These are phyloP conservation scores for Ormosia emarginata DNA, from an alignment of 306 rosid genomes.

Conservation along the genomic window DNA sequence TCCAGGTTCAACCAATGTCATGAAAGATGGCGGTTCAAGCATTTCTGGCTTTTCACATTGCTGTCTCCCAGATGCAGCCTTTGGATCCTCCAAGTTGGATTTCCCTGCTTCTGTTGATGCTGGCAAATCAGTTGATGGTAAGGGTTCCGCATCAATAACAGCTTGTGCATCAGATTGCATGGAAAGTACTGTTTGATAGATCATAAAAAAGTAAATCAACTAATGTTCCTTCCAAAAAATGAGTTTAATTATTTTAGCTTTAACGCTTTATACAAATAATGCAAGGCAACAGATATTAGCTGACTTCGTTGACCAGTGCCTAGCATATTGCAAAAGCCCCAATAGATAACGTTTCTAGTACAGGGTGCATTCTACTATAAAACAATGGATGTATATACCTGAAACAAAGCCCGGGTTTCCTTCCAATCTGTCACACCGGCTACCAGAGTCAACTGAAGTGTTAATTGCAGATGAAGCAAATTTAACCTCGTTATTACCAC, in stretches of 20 bases:
- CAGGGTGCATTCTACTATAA: background rate
- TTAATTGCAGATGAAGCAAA: slow-evolving; percentile 32
- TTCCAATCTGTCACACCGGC: slow-evolving; percentile 58
- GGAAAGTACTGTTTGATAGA: slow-evolving; percentile 48
- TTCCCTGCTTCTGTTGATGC: slow-evolving; percentile 19
- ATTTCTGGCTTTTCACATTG: slow-evolving; percentile 42
- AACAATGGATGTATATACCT: slow-evolving; percentile 36
- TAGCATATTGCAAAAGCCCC: slow-evolving; percentile 5
- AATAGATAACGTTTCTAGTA: background rate
- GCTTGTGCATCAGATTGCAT: slow-evolving; percentile 49
- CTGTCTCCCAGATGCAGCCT: slow-evolving; percentile 31
- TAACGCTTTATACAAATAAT: background rate
- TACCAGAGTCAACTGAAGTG: slow-evolving; percentile 39
- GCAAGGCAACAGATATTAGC: background rate
- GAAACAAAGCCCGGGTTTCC: slow-evolving; percentile 66
- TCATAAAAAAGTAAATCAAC: slow-evolving; percentile 18
- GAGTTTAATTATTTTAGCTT: background rate
- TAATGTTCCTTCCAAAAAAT: background rate
- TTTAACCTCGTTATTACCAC: slow-evolving; percentile 13
- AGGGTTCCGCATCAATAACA: slow-evolving; percentile 33
- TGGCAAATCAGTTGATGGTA: slow-evolving; percentile 19
- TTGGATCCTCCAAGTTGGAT: slow-evolving; percentile 24
- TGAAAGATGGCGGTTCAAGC: slow-evolving; percentile 78
- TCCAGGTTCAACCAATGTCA: slow-evolving; percentile 67
- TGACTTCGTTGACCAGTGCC: background rate